A percentile compares a stretch with the other conserved stretches of the same genome.
These are phyloP conservation scores for Pyropia haitanensis DNA, from an alignment of 23 red algal species.

Conservation along the genomic window DNA sequence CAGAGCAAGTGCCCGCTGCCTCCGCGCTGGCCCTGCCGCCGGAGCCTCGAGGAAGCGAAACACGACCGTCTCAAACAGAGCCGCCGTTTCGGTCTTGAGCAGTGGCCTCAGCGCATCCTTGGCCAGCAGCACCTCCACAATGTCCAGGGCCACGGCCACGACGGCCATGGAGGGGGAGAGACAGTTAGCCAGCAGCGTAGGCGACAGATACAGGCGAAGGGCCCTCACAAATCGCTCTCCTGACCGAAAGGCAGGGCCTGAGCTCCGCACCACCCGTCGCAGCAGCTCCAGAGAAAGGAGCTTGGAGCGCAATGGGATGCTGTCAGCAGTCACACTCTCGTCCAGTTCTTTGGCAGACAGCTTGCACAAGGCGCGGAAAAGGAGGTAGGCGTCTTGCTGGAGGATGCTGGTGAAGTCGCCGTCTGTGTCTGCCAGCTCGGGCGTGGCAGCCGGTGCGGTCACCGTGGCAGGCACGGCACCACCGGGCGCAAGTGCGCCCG, in stretches of 20 bases:
- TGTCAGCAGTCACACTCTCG: slow-evolving; percentile 29
- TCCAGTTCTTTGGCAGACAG: slow-evolving; percentile 69
- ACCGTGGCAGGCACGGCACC: no score
- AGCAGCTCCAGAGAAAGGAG: slow-evolving; percentile 78
- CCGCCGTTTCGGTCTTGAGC: slow-evolving; percentile 77
- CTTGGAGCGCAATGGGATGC: slow-evolving; percentile 65
- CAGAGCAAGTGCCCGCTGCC: slow-evolving; percentile 39
- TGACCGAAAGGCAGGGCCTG: slow-evolving; percentile 54
- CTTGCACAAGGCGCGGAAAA: slow-evolving; percentile 92
- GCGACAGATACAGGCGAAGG: slow-evolving; percentile 68
- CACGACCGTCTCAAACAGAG: slow-evolving; percentile 85
- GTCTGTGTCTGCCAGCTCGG: slow-evolving; percentile 2
- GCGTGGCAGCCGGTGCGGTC: no score
- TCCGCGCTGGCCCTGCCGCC: slow-evolving; percentile 39
- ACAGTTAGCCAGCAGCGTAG: slow-evolving; percentile 71
- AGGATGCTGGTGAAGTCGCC: slow-evolving; percentile 28
- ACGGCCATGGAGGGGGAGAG: slow-evolving; percentile 46
- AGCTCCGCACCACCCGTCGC: slow-evolving; percentile 29
- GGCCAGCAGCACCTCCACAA: slow-evolving; percentile 76
- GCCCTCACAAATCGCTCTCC: slow-evolving; percentile 73
- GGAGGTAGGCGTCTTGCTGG: slow-evolving; percentile 89
- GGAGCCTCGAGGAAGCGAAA: slow-evolving; percentile 90
- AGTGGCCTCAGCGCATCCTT: slow-evolving; percentile 61
- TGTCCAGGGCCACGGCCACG: slow-evolving; percentile 72
- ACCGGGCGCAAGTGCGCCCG: no score